Evolutionary conservation across 352 stramenopile genomes (phyloP).

Genomic region (Phytophthora pinifolia): DNA sequence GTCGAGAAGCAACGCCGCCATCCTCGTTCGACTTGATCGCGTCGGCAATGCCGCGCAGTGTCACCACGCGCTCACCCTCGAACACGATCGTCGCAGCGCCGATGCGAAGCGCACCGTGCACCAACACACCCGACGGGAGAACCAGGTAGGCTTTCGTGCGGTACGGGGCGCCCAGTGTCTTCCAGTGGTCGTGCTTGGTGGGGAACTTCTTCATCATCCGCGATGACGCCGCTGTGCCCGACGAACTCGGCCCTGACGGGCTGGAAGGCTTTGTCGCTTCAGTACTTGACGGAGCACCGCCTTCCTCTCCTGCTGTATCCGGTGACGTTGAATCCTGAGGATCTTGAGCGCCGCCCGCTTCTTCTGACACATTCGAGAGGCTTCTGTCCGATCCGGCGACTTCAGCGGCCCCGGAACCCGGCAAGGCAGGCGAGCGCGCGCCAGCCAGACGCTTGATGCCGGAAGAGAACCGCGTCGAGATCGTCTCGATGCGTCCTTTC

Average conservation of each 20-base stretch:
- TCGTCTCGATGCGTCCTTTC: constrained; percentile 65
- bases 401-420: constrained; percentile 23
- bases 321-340: constrained; percentile 19
- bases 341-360: constrained; percentile 17
- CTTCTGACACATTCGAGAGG: constrained; percentile 36
- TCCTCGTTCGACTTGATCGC: constrained; percentile 45
- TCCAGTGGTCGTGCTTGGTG: constrained; percentile 68
- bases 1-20: constrained; percentile 27
- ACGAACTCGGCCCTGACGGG: constrained; percentile 20
- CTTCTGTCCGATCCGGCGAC: constrained; percentile 15
- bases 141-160: constrained; percentile 82
- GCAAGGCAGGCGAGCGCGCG: constrained; percentile 25
- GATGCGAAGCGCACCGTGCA: constrained; percentile 75
- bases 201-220: constrained; percentile 38
- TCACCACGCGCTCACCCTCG: constrained; percentile 75
- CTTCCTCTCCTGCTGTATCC: constrained; percentile 24
- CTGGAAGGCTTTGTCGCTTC: constrained; percentile 22
- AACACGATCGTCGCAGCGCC: constrained; percentile 76
- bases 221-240: constrained; percentile 17
- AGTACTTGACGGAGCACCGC: constrained; percentile 7
- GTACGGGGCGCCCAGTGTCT: constrained; percentile 57
- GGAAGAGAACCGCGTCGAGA: constrained; percentile 74
- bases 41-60: constrained; percentile 60
- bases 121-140: constrained; percentile 66
- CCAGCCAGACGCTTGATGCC: constrained; percentile 58